Evolutionary conservation across 1,284 basidiomycete species (phyloP), one percentile per base, ranked within the genome.

Genomic region (Peniophora sp.): DNA sequence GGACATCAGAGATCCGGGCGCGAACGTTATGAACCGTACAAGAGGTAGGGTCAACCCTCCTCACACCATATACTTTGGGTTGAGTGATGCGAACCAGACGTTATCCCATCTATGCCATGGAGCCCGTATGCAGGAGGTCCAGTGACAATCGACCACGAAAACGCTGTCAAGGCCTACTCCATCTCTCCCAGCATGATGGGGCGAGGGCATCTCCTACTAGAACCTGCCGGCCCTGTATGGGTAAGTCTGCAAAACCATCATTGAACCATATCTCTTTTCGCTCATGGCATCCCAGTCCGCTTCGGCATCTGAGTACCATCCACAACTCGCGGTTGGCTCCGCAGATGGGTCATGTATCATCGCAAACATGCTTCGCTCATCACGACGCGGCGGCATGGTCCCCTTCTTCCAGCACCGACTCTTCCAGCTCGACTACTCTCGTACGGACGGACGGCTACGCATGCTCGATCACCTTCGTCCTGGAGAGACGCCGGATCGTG

Each of bases 401-500:
- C 85, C 87, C 0, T 81, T 89, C 59, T 79, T 90, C 49, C 72
- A 78, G 14, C 84, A 92, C 61, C 86, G 83, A 56, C 74, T 95
- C 12, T 97, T 82, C 61, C 89, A 91, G 59, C 73, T 97, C 49
- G 94, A 97, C 67, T 92, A 89, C 60, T 90, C 81, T 60, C 79
- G 83, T 20, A 77, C 74, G 16, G 77, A 77, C 0, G 77, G 79
- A 25, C 80, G 89, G 54, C 91, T 80, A 60, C 73, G 92, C 20
- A 91, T 97, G 84, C 68, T 92, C 6, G 93, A 97, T 55, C 78
- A 80, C 35, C 85, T 94, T 58, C 64, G 86, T 2, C 92, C 93
- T 0, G 55, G 83, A 79, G 85, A 85, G 68, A 75, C 74, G 16
- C 72, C 75, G 55, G 82, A 85, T 41, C 74, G 73, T 19, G 69